Evolutionary conservation across 257 asterid species (phyloP).

Genomic region (Cinchona pubescens): DNA sequence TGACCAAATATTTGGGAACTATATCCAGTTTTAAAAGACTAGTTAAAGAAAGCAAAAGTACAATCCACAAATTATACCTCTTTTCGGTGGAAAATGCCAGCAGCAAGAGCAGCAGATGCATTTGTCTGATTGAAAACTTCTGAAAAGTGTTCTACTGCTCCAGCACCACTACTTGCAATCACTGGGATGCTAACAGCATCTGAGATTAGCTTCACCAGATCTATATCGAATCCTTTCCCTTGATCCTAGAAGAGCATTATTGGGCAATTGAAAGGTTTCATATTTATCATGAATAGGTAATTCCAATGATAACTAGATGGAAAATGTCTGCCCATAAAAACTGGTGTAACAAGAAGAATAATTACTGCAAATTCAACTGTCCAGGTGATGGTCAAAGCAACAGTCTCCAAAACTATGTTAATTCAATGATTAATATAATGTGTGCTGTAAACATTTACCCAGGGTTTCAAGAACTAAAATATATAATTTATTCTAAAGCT

Average conservation of each 20-base stretch:
- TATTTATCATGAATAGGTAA: background rate
- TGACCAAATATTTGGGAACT: background rate
- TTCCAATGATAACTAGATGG: background rate
- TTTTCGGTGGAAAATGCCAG: slow-evolving; percentile 92
- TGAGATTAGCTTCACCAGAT: slow-evolving; percentile 74
- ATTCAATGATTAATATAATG: background rate
- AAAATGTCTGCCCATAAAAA: background rate
- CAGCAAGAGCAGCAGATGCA: slow-evolving; percentile 99
- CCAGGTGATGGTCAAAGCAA: background rate
- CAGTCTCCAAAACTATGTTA: background rate
- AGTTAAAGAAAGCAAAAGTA: background rate
- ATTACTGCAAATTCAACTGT: background rate
- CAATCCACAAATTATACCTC: slow-evolving; percentile 47
- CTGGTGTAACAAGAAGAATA: background rate
- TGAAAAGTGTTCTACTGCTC: slow-evolving; percentile 74
- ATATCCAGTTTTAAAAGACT: background rate
- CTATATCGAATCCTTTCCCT: slow-evolving; percentile 88
- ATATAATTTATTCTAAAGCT: background rate
- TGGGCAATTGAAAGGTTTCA: background rate
- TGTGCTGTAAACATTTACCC: background rate
- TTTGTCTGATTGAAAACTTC: slow-evolving; percentile 81
- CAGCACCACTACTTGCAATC: slow-evolving; percentile 98
- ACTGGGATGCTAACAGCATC: slow-evolving; percentile 92
- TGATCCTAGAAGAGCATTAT: slow-evolving; percentile 62
- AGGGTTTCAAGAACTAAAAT: background rate